Base-by-base conservation (phyloP, 495 filamentous ascomycete genomes). In the Daldinia grandis region DNA sequence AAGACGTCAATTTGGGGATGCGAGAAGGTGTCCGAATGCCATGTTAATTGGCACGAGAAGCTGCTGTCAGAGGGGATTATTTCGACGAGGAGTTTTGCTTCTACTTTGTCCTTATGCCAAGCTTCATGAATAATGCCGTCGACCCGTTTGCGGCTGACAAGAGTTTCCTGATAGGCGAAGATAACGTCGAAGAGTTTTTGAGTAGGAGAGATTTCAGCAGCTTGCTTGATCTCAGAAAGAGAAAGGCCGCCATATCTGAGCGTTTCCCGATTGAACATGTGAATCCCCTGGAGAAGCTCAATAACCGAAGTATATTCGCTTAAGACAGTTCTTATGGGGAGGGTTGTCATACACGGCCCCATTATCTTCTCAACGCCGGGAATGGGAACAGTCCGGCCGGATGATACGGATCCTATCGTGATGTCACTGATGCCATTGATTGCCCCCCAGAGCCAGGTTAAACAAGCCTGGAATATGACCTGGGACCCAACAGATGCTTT, bases 101-200 rank as follows among this genome's bases (percentile, higher is more conserved):
- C 93, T 31, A 94, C 80, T 56, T 85, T 85, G 68, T 95, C 93
- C 10, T 79, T 81, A 53, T 85, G 85, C 55, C 82, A 83, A 2
- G 88, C 75, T 56, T 88, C 78, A 21, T 57, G 69, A 12, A 93
- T 81, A 7, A 70, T 28, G 10, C 68, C 55, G 19, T 66, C 42
- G 1, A 67, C 62, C 0, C 73, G 68, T 12, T 78, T 73, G 14
- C 79, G 73, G 15, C 75, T 81, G 40, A 83, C 72, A 9, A 89
- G 76, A 2, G 87, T 89, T 74, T 95, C 88, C 64, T 96, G 93
- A 83, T 93, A 96, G 5, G 93, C 88, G 54, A 95, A 83, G 1
- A 94, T 81, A 0, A 88, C 85, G 58, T 94, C 90, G 64, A 92
- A 95, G 3, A 93, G 76, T 6, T 72, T 74, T 30, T 81, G 76